Evolutionary conservation across 352 stramenopile genomes (phyloP).

Genomic region (Globisporangium alternatum): DNA sequence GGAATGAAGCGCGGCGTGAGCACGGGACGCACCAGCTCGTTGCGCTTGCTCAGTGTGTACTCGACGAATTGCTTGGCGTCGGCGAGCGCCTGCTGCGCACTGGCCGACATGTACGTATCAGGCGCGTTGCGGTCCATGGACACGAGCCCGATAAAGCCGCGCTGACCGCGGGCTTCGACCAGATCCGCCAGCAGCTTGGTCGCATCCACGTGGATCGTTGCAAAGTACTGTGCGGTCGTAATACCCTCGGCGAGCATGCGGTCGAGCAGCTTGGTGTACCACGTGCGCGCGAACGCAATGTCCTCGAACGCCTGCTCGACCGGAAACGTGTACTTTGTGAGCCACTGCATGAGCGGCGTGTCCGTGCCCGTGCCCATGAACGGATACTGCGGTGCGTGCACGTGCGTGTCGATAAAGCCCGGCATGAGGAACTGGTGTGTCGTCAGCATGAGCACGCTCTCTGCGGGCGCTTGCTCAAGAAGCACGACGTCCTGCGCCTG

Average conservation of each 20-base stretch:
- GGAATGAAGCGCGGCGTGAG: constrained; percentile 91
- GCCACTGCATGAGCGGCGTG: constrained; percentile 89
- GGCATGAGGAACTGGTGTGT: constrained; percentile 74
- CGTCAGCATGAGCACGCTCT: constrained; percentile 20
- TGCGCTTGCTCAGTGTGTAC: constrained; percentile 42
- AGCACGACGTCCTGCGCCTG: constrained; percentile 22
- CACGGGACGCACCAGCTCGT: constrained; percentile 64
- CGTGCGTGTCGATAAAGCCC: constrained; percentile 90
- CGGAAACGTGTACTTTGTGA: constrained; percentile 91
- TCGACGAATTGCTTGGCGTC: constrained; percentile 79
- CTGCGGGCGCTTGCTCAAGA: not conserved
- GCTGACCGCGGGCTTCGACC: constrained; percentile 57
- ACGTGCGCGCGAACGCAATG: constrained; percentile 34
- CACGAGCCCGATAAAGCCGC: constrained; percentile 87
- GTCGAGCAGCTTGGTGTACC: constrained; percentile 78
- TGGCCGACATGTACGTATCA: constrained; percentile 63
- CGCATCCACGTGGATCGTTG: constrained; percentile 77
- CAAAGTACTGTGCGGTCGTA: constrained; percentile 91
- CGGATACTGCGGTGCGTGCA: constrained; percentile 90
- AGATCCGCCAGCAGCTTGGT: constrained; percentile 82
- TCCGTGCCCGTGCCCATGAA: constrained; percentile 90
- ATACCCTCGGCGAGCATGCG: constrained; percentile 75
- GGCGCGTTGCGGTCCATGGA: constrained; percentile 90
- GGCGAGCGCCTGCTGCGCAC: constrained; percentile 46
- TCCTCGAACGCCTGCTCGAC: constrained; percentile 74